Conservation (phyloP, 139 green algal genomes). For the Eudorina sp. region DNA sequence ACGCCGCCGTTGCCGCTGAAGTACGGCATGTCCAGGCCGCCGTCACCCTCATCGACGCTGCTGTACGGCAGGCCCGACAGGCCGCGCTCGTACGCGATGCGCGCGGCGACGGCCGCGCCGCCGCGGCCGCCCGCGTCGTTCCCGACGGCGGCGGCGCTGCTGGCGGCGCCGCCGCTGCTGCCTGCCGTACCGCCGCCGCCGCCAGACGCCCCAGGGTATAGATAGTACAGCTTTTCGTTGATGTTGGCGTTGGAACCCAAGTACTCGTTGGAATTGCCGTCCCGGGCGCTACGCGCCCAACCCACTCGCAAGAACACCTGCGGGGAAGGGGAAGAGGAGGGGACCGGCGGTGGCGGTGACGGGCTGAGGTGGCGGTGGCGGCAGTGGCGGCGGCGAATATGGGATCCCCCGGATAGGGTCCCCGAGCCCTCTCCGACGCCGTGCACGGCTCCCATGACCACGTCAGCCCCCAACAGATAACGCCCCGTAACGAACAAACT, state of each 20-base stretch:
- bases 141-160: neutral
- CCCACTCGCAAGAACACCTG: constrained; percentile 23
- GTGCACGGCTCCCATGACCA: too few species aligned
- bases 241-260: neutral
- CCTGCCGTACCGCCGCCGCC: neutral
- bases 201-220: neutral
- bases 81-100: constrained; percentile 7
- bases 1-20: neutral
- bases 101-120: neutral
- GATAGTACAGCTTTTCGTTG: neutral
- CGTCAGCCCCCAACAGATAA: too few species aligned
- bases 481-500: too few species aligned
- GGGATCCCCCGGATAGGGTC: too few species aligned
- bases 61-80: constrained; percentile 8
- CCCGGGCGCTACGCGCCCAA: constrained; percentile 22
- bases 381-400: too few species aligned
- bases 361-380: neutral
- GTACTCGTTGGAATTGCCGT: constrained; percentile 39
- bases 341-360: neutral
- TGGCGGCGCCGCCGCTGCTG: neutral
- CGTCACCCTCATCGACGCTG: neutral
- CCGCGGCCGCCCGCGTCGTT: neutral
- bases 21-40: neutral
- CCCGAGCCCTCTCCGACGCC: too few species aligned
- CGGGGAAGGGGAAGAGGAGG: neutral